These are phyloP conservation scores for Colletotrichum plurivorum DNA, from an alignment of 2,329 filamentous ascomycete species.

Conservation along the genomic window DNA sequence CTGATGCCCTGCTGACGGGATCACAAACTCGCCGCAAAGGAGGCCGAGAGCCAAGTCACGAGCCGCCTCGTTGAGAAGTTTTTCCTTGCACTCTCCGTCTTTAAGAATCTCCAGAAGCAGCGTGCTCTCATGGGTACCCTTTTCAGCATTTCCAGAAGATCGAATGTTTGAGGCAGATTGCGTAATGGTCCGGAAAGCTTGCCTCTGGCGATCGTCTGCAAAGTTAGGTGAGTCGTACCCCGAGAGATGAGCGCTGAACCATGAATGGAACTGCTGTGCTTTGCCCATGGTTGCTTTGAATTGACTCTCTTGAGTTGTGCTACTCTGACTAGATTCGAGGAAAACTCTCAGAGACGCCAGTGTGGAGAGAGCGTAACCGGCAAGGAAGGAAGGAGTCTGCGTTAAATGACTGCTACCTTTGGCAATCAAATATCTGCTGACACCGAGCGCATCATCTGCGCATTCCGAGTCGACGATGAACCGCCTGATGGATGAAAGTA, in stretches of 20 bases:
- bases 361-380: constrained; percentile 84
- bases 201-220: constrained; percentile 61
- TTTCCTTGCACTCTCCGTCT: constrained; percentile 74
- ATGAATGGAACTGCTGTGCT: constrained; percentile 81
- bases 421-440: constrained; percentile 86
- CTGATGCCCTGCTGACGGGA: constrained; percentile 65
- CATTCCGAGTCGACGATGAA: constrained; percentile 89
- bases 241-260: constrained; percentile 81
- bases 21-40: constrained; percentile 81
- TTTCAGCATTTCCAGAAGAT: constrained; percentile 77
- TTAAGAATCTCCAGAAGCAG: constrained; percentile 84
- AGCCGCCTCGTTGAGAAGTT: constrained; percentile 79
- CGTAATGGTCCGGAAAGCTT: constrained; percentile 77
- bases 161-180: constrained; percentile 77
- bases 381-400: constrained; percentile 80
- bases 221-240: constrained; percentile 71
- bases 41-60: constrained; percentile 78
- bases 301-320: constrained; percentile 88
- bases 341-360: constrained; percentile 85
- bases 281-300: constrained; percentile 83
- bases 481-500: constrained; percentile 83
- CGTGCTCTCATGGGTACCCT: constrained; percentile 81
- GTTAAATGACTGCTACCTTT: constrained; percentile 76
- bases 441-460: constrained; percentile 89
- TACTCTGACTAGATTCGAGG: constrained; percentile 80